Conservation (phyloP, 176 grass and related monocot genomes). For the Carex scoparia region DNA sequence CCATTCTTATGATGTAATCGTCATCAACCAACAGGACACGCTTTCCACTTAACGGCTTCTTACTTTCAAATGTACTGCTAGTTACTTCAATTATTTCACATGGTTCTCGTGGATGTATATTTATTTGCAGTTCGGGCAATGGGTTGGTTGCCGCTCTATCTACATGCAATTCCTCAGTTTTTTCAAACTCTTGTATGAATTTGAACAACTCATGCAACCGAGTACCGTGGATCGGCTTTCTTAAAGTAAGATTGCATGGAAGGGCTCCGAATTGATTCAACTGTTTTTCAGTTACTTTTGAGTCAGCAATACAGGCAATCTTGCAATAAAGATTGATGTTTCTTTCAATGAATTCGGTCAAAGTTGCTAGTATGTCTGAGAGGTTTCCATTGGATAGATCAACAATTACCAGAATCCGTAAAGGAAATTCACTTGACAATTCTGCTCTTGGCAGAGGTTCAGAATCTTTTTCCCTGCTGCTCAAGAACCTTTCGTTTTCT, state of each 20-base stretch:
- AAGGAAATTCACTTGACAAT: slow-evolving; percentile 11
- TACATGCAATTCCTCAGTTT: not conserved
- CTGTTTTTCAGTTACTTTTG: slow-evolving; percentile 24
- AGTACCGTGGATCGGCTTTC: slow-evolving; percentile 70
- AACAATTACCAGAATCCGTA: slow-evolving; percentile 34
- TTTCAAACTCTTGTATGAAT: slow-evolving; percentile 28
- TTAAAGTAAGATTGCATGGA: slow-evolving; percentile 36
- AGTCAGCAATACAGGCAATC: slow-evolving; percentile 39
- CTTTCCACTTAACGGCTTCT: slow-evolving; percentile 42
- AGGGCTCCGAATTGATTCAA: slow-evolving; percentile 28
- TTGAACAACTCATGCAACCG: slow-evolving; percentile 30
- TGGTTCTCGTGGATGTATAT: not conserved
- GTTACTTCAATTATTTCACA: slow-evolving; percentile 17
- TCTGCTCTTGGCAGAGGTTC: slow-evolving; percentile 27
- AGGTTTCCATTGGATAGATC: slow-evolving; percentile 34
- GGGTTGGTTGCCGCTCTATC: not conserved
- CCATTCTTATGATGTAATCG: slow-evolving; percentile 19
- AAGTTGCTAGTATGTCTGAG: slow-evolving; percentile 17
- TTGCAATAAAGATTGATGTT: slow-evolving; percentile 35
- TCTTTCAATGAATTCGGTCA: slow-evolving; percentile 5
- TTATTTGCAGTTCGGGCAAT: not conserved
- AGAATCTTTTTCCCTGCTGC: slow-evolving; percentile 34
- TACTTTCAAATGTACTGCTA: slow-evolving; percentile 4
- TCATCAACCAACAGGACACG: slow-evolving; percentile 61
- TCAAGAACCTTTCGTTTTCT: slow-evolving; percentile 34